Percentiles rank a stretch among this genome's conserved stretches.
Conservation (phyloP, 2,329 filamentous ascomycete genomes). For the Plenodomus biglobosus region DNA sequence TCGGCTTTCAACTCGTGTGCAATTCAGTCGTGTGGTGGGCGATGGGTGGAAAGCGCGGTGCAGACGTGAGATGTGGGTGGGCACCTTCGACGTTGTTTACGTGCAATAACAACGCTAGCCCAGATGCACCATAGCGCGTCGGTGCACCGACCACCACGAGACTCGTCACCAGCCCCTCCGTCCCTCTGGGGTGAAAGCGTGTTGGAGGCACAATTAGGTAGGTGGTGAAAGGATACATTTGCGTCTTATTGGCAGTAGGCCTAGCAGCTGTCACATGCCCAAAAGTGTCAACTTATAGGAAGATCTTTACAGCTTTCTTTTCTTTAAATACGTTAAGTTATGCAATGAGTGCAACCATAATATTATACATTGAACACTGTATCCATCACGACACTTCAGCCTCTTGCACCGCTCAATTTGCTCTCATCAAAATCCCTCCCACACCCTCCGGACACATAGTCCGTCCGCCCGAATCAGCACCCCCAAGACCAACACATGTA, state of each 20-base stretch:
- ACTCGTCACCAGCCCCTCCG: neutral
- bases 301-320: no score
- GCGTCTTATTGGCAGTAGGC: no score
- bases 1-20: conserved; percentile 19
- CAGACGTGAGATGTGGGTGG: conserved; percentile 23
- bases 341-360: no score
- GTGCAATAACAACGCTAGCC: conserved; percentile 22
- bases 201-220: neutral
- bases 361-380: no score
- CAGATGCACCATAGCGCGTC: neutral
- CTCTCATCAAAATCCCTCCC: conserved; percentile 17
- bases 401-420: neutral
- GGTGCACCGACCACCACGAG: neutral
- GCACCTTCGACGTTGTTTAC: conserved; percentile 13
- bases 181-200: neutral
- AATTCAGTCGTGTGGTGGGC: conserved; percentile 16
- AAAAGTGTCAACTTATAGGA: no score
- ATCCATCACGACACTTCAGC: neutral
- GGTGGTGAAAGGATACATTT: neutral
- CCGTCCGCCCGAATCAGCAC: conserved; percentile 35
- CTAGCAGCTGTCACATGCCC: no score
- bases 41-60: conserved; percentile 36
- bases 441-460: conserved; percentile 38
- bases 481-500: conserved; percentile 53
- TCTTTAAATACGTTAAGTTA: no score